Base-by-base conservation (phyloP, 2,329 filamentous ascomycete species). In the Aspergillus ochraceoroseus region DNA sequence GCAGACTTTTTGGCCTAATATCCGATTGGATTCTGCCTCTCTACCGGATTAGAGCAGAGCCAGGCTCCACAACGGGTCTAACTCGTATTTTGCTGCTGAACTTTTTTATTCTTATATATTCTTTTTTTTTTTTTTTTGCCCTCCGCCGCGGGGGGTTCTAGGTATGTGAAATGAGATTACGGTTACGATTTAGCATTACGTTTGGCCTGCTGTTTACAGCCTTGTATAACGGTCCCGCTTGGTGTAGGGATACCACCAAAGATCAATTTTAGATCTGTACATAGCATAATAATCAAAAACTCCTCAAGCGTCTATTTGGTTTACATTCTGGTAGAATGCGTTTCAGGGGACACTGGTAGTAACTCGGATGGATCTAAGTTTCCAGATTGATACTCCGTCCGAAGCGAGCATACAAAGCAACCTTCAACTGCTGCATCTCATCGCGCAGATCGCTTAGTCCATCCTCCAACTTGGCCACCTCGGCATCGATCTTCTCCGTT, bases 371-470 rank as follows among this genome's bases (percentile, higher is more conserved):
- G n/a, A n/a, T 17, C 76, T 73, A 92, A 54, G 85, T 87, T 68
- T 98, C 92, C 51, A 96, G 74, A 68, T 98, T 98, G 73, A 98
- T 98, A 64, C 89, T 94, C 65, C 85, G 81, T 41, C 92, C 92
- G 68, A 98, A 98, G 47, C 94, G 80, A 22, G 88, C 89, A 68
- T 98, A 98, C 47, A 98, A 71, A 47, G 86, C 81, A 44, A 94
- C 85, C 73, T 98, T 98, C 50, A 98, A 74, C 63, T 85, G 75
- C 48, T 80, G 78, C 85, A 96, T 89, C 62, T 95, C 87, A 51
- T 94, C 88, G 41, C 83, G 82, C 37, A 94, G 75, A 2, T 74
- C 74, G 39, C 76, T 71, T 26, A 96, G 68, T 59, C 83, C 85
- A 37, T 87, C 85, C 66, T 95, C 88, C 39, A 95, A 69, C 44